phyloP scores from a whole-genome alignment of 768 basidiomycete species.

The Lepiota subincarnata region DNA sequence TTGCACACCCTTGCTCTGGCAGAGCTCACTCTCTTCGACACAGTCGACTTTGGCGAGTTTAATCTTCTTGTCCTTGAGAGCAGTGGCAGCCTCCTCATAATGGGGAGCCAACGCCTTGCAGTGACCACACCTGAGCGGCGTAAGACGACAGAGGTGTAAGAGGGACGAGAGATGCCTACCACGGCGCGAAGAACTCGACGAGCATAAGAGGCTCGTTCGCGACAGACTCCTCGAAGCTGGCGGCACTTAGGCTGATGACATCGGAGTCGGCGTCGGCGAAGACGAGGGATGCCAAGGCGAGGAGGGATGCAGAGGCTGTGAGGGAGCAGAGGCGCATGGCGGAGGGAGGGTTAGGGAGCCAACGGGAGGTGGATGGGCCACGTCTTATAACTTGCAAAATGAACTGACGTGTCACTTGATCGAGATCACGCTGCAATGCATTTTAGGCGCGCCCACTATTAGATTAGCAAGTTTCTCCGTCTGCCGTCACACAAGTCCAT shows the following conservation, averaged over 20 bases:
- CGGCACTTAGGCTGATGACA: conserved; percentile 71
- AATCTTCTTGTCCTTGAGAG: conserved; percentile 86
- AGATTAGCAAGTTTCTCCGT: too few relatives aligned
- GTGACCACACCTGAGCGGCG: conserved; percentile 76
- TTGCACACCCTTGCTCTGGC: conserved; percentile 80
- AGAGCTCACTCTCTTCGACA: conserved; percentile 90
- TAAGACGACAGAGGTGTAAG: neutral
- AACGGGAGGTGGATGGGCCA: conserved; percentile 1
- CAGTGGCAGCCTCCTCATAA: conserved; percentile 91
- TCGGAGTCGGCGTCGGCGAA: conserved; percentile 66
- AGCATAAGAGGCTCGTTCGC: conserved; percentile 69
- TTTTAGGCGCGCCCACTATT: neutral
- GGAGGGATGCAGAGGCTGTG: conserved; percentile 47
- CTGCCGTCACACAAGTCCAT: neutral
- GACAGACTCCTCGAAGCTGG: conserved; percentile 65
- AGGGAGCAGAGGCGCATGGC: conserved; percentile 66
- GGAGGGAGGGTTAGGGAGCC: conserved; percentile 20
- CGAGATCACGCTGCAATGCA: neutral
- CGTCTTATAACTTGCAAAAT: conserved; percentile 13
- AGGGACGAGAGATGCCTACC: conserved; percentile 35
- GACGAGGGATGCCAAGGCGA: conserved; percentile 49
- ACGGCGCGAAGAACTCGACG: conserved; percentile 94
- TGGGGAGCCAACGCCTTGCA: conserved; percentile 94
- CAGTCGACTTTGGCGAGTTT: conserved; percentile 97
- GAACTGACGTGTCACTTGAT: conserved; percentile 50